These are phyloP conservation scores for Mycosphaerella sp. DNA, from an alignment of 2,329 filamentous ascomycete genomes.

Conservation along the genomic window DNA sequence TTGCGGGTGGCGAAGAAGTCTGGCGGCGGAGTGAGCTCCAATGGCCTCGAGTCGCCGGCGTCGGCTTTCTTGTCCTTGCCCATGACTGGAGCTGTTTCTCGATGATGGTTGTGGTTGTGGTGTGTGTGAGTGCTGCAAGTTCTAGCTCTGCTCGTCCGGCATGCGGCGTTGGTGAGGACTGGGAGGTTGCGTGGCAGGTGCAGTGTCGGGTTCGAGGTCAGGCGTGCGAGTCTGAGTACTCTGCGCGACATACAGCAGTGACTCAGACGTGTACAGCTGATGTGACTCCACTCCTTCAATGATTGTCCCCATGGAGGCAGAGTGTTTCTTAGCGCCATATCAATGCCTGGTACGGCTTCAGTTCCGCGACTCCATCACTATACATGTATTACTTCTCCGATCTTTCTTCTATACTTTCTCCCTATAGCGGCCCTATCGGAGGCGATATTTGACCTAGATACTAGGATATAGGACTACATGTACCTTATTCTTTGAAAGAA, in stretches of 20 bases:
- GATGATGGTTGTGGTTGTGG: background rate
- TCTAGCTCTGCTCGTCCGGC: slow-evolving; percentile 9
- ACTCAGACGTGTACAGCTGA: background rate
- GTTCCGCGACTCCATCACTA: no score
- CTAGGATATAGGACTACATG: no score
- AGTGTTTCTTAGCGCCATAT: no score
- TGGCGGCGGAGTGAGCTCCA: slow-evolving; percentile 52
- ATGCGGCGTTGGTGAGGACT: slow-evolving; percentile 1
- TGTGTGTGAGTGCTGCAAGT: slow-evolving; percentile 7
- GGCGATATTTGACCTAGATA: no score
- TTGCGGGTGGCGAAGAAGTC: slow-evolving; percentile 79
- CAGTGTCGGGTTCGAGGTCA: background rate
- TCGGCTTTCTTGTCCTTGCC: slow-evolving; percentile 41
- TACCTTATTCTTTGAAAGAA: no score
- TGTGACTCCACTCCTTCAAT: no score
- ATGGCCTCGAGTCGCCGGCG: slow-evolving; percentile 37
- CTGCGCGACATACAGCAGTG: background rate
- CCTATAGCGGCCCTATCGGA: no score
- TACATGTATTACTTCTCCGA: no score
- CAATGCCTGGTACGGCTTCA: no score
- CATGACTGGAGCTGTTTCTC: slow-evolving; percentile 17
- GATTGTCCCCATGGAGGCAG: no score
- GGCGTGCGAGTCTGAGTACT: background rate
- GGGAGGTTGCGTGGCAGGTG: background rate
- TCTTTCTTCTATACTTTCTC: no score